Evolutionary conservation across 2,329 filamentous ascomycete genomes (phyloP), one percentile per base, ranked within the genome.

Genomic region (Ophiocordyceps sinensis): DNA sequence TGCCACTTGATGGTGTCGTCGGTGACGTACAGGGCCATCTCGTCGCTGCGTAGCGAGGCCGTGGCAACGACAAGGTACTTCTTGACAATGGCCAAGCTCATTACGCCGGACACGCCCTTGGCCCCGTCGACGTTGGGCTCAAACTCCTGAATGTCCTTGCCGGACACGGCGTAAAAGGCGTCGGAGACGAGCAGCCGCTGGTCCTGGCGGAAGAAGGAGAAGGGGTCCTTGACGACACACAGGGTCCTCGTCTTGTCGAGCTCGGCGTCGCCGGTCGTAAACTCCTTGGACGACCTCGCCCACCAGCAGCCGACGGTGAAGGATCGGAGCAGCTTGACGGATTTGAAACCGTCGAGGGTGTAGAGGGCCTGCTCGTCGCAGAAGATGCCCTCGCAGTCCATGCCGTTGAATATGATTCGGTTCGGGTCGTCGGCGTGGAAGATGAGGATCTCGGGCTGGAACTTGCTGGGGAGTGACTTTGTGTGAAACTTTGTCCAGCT

Each of bases 21-120:
- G 10, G 85, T 87, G 42, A 96, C 80, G 58, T 85, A 98, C 41
- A 98, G 73, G 4, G 86, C 86, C 72, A 95, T 82, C 62, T 98
- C 93, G 50, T 85, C 81, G 11, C 87, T 94, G 39, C 81, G 78
- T 30, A 77, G 70, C 15, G 87, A 83, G 46, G 81, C 79, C 4
- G 85, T 82, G 30, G 89, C 91, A 14, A 83, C 85, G 34, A 98
- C 74, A 28, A 98, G 65, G 56, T 82, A 94, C 51, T 82, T 85
- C 61, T 94, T 94, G 45, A 94, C 85, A 10, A 79, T 67, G 4
- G 85, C 88, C 47, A 94, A 67, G 57, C 82, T 89, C 47, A 86
- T 75, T 48, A 94, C 74, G 41, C 91, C 89, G 48, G 78, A 73
- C 5, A 94, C 79, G 1, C 82, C 77, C 41, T 82, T 77, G 44